phyloP scores from a whole-genome alignment of 164 flowering plant species.

The Buxus sempervirens region DNA sequence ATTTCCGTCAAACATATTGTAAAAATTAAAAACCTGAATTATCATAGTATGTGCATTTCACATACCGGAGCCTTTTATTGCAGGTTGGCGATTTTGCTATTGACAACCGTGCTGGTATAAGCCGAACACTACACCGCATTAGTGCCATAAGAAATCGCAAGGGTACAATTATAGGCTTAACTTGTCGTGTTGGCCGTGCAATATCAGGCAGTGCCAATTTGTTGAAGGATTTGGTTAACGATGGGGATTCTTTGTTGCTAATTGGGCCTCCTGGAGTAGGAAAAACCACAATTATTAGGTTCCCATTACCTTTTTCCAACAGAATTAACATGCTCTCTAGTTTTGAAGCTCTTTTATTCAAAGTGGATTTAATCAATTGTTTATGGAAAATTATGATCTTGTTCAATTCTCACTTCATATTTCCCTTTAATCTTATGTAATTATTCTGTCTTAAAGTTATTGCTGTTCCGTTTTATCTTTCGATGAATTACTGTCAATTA shows the following conservation, averaged over 20 bases:
- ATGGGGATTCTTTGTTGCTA: conserved; percentile 80
- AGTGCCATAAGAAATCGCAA: conserved; percentile 89
- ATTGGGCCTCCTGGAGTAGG: conserved; percentile 99
- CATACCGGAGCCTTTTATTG: conserved; percentile 16
- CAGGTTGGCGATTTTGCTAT: conserved; percentile 94
- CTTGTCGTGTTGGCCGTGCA: conserved; percentile 95
- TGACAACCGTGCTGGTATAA: conserved; percentile 94
- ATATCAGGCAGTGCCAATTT: conserved; percentile 85
- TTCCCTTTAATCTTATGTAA: background rate
- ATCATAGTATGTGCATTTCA: background rate
- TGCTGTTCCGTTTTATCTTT: no score
- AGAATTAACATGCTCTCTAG: background rate
- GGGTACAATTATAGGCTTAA: conserved; percentile 78
- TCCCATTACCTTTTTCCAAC: background rate
- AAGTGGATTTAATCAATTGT: background rate
- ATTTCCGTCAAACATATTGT: background rate
- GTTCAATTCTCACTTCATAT: background rate
- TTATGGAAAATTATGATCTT: background rate
- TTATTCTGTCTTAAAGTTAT: background rate
- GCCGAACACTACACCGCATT: conserved; percentile 87
- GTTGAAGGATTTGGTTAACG: conserved; percentile 70
- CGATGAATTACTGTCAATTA: no score
- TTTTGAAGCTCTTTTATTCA: background rate
- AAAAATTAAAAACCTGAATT: no score
- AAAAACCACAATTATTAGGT: conserved; percentile 95